Percentiles rank a stretch among this genome's conserved stretches.
phyloP scores from a whole-genome alignment of 1,284 basidiomycete species.

The Uromyces viciae-fabae region DNA sequence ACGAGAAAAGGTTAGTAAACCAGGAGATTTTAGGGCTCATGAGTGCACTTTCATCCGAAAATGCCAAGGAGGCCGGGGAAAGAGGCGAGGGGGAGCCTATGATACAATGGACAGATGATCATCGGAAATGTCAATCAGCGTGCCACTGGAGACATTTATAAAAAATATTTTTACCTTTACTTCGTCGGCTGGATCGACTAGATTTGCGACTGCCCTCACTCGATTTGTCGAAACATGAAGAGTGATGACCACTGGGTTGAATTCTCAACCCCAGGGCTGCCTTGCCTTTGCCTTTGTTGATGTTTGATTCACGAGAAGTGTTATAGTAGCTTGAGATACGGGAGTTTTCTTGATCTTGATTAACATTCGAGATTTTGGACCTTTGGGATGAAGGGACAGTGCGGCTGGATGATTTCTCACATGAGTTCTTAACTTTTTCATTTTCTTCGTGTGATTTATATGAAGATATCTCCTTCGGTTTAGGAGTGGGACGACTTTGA shows the following conservation, averaged over 20 bases:
- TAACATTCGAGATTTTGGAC: background rate
- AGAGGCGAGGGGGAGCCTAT: slow-evolving; percentile 32
- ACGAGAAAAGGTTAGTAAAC: slow-evolving; percentile 43
- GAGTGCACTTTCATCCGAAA: slow-evolving; percentile 14
- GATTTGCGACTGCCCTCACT: slow-evolving; percentile 24
- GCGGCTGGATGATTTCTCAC: slow-evolving; percentile 16
- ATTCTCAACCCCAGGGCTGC: slow-evolving; percentile 20
- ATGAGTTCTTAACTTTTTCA: background rate
- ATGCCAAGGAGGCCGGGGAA: slow-evolving; percentile 42
- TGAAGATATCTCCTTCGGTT: background rate
- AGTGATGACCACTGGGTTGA: background rate
- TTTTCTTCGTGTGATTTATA: slow-evolving; percentile 20
- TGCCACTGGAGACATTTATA: background rate
- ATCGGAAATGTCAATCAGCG: background rate
- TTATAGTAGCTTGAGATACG: background rate
- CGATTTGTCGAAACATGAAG: slow-evolving; percentile 8
- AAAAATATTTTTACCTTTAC: slow-evolving; percentile 1
- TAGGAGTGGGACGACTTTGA: slow-evolving; percentile 10
- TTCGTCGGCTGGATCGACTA: slow-evolving; percentile 16
- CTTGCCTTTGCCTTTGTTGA: slow-evolving; percentile 36
- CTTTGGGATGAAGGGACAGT: slow-evolving; percentile 26
- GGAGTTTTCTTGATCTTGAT: slow-evolving; percentile 27
- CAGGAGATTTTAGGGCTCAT: slow-evolving; percentile 41
- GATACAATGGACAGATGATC: background rate
- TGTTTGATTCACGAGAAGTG: background rate